Percentiles rank a stretch among this genome's conserved stretches.
phyloP scores from a whole-genome alignment of 371 early-diverging fungal species.

The Gilbertella persicaria region DNA sequence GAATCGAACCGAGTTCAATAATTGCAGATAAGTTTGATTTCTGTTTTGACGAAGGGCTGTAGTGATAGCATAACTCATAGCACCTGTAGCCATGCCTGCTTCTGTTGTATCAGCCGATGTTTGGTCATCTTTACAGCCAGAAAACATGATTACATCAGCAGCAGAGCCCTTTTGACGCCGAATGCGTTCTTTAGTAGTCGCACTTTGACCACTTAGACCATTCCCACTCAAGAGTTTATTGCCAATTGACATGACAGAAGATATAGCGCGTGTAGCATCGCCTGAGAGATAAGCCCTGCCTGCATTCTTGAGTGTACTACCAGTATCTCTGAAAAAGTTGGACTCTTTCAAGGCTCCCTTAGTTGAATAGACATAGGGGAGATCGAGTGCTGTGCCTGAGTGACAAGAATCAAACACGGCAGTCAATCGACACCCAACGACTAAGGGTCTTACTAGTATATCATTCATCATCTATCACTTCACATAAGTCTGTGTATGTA shows the following conservation, averaged over 20 bases:
- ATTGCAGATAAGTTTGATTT: constrained; percentile 71
- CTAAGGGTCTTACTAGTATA: constrained; percentile 81
- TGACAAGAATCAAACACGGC: constrained; percentile 87
- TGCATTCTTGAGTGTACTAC: constrained; percentile 42
- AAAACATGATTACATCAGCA: constrained; percentile 86
- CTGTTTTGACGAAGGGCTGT: constrained; percentile 61
- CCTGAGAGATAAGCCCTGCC: constrained; percentile 58
- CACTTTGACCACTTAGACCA: constrained; percentile 23
- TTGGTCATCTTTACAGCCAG: constrained; percentile 89
- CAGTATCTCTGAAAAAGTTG: constrained; percentile 51
- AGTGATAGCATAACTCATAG: constrained; percentile 86
- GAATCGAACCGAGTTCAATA: constrained; percentile 70
- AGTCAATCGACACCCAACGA: constrained; percentile 82
- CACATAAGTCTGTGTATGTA: constrained; percentile 6
- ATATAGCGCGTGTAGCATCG: constrained; percentile 42
- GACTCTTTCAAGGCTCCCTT: constrained; percentile 66
- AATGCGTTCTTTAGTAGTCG: not conserved
- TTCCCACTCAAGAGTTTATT: constrained; percentile 41
- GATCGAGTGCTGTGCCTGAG: constrained; percentile 86
- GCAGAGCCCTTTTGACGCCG: constrained; percentile 57
- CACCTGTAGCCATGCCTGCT: constrained; percentile 72
- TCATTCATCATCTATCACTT: constrained; percentile 63
- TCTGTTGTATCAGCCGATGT: constrained; percentile 85
- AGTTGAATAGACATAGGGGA: constrained; percentile 81
- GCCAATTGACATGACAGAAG: constrained; percentile 50